Evolutionary conservation across 2,329 filamentous ascomycete species (phyloP), one percentile per base, ranked within the genome.

Genomic region (Colletotrichum musicola): DNA sequence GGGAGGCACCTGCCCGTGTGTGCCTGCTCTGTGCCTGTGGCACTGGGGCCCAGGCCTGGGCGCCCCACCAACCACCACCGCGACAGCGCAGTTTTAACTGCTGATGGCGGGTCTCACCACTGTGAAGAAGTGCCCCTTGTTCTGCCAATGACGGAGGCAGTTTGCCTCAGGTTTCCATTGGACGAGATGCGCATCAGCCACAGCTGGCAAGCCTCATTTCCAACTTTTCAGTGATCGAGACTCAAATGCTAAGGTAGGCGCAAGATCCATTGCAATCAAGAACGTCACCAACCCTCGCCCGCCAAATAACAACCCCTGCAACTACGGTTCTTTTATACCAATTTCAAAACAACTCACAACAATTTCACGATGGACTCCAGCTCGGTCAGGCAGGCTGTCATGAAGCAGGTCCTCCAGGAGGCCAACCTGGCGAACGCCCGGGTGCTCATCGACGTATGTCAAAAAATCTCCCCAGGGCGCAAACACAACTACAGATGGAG

Each of bases 391-490:
- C 82, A 86, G 80, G 85, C 83, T 78, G 86, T 93, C 67, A 88
- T 92, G 77, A 85, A 88, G 80, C 88, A 92, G 79, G 83, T 92
- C 72, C 86, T 87, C 77, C 79, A 86, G 71, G 89, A 92, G 80
- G 84, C 88, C 71, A 90, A 89, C 79, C 83, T 92, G 73, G 85
- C 83, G 75, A 94, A 94, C 75, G 91, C 91, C 53, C 87, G 89
- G 71, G 84, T 86, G 72, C 83, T 95, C 74, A 92, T 95, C 75
- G 87, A 91, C 80, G 92, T 92, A 83, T 62, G 83, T 75, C 2
- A 13, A 35, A 35, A 30, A 30, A 35, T 3, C 42, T 20, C n/a
- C 49, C n/a, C 27, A 46, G 42, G 30, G 46, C 57, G 51, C 62
- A 64, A 46, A 13, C 30, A 46, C 13, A 46, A 46, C 14, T 5